Percentiles rank a stretch among this genome's conserved stretches.
Evolutionary conservation across 164 flowering plant genomes (phyloP).

Genomic region (Liquidambar formosana): DNA sequence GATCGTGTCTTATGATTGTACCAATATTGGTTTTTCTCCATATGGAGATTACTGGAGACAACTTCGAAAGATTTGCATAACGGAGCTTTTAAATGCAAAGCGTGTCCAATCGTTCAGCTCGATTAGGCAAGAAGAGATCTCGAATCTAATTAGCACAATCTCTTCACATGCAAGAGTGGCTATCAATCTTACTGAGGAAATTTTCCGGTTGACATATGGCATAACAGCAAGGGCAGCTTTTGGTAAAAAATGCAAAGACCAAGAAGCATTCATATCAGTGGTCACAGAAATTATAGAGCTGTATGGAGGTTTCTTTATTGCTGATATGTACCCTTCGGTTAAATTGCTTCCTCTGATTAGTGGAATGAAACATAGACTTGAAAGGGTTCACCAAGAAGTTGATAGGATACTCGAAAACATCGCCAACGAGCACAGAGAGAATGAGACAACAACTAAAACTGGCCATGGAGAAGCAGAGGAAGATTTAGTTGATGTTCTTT

Average conservation of each 20-base stretch:
- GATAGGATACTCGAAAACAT: slow-evolving; percentile 25
- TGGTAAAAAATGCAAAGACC: no score
- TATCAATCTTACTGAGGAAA: slow-evolving; percentile 24
- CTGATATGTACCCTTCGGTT: slow-evolving; percentile 38
- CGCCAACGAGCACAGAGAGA: slow-evolving; percentile 18
- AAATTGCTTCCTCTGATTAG: slow-evolving; percentile 15
- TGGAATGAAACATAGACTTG: slow-evolving; percentile 21
- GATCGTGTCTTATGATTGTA: no score
- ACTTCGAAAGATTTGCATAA: no score
- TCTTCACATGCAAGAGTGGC: slow-evolving; percentile 15
- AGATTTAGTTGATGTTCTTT: slow-evolving; percentile 35
- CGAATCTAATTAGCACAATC: slow-evolving; percentile 15
- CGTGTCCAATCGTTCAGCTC: no score
- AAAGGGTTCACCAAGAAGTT: no score
- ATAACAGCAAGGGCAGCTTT: slow-evolving; percentile 23
- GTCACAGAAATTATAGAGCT: slow-evolving; percentile 7
- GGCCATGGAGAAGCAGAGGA: slow-evolving; percentile 2
- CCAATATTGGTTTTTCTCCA: no score
- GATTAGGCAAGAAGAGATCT: slow-evolving; percentile 27
- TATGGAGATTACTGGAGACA: no score
- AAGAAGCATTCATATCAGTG: no score
- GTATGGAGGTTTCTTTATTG: slow-evolving; percentile 32
- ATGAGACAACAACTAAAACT: neutral
- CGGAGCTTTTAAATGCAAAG: no score
- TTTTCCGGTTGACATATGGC: slow-evolving; percentile 10